Conservation (phyloP, 129 eudicot genomes). For the Kitagawia praeruptora region DNA sequence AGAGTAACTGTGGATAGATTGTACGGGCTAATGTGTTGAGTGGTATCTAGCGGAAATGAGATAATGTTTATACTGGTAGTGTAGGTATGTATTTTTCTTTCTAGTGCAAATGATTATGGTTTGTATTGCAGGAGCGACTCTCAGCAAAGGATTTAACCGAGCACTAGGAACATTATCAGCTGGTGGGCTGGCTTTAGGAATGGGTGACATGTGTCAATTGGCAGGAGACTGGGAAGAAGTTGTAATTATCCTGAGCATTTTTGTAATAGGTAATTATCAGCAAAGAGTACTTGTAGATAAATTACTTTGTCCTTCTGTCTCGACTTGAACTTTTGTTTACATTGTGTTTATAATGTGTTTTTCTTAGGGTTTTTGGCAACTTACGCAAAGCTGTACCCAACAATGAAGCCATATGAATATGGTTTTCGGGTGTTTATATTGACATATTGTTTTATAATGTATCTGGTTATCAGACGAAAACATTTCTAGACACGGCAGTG, state of each 20-base stretch:
- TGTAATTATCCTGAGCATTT: constrained; percentile 39
- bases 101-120: neutral
- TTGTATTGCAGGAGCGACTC: constrained; percentile 46
- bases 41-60: neutral
- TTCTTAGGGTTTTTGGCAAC: constrained; percentile 59
- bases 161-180: constrained; percentile 56
- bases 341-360: constrained; percentile 8
- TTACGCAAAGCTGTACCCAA: constrained; percentile 62
- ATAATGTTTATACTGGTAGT: neutral
- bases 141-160: constrained; percentile 73
- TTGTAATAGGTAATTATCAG: constrained; percentile 41
- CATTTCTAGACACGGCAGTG: constrained; percentile 43
- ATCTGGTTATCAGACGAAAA: constrained; percentile 64
- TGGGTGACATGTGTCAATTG: constrained; percentile 45
- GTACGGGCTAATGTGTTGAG: neutral
- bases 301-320: constrained; percentile 8
- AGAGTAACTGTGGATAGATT: neutral
- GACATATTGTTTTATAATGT: constrained; percentile 80
- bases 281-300: neutral
- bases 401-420: constrained; percentile 83
- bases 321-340: neutral
- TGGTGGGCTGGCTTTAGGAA: constrained; percentile 63
- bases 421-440: constrained; percentile 83
- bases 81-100: neutral
- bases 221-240: constrained; percentile 54